Conservation (phyloP, 306 rosid species). For the Corylus heterophylla region DNA sequence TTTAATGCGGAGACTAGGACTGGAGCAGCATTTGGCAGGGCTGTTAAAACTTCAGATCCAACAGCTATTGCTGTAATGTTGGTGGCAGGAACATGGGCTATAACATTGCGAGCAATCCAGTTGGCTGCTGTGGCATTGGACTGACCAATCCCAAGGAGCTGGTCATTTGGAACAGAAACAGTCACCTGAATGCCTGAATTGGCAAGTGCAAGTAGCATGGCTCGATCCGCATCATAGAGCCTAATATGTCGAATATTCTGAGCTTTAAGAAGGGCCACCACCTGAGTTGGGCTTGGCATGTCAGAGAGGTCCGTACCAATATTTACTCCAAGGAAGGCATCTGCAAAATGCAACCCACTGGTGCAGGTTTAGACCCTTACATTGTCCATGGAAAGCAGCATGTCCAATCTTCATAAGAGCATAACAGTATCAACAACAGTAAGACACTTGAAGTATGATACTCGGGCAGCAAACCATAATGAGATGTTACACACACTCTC, state of each 20-base stretch:
- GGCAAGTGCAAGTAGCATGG: constrained; percentile 83
- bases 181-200: constrained; percentile 76
- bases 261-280: constrained; percentile 81
- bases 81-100: constrained; percentile 88
- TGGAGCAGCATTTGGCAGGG: constrained; percentile 88
- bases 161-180: constrained; percentile 85
- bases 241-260: constrained; percentile 77
- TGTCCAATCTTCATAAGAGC: not conserved
- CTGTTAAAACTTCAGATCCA: constrained; percentile 81
- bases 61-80: constrained; percentile 84
- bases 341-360: constrained; percentile 42
- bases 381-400: not conserved
- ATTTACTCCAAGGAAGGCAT: constrained; percentile 82
- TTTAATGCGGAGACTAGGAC: constrained; percentile 82
- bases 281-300: constrained; percentile 85
- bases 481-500: no score
- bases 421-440: not conserved
- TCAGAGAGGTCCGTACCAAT: constrained; percentile 78
- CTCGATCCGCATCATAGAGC: constrained; percentile 74
- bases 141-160: constrained; percentile 88
- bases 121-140: constrained; percentile 96
- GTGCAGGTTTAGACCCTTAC: constrained; percentile 1
- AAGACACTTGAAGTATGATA: not conserved
- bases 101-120: constrained; percentile 83
- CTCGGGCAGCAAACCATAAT: not conserved